These are phyloP conservation scores for Diutina rugosa DNA, from an alignment of 1,139 yeast species.

Conservation along the genomic window DNA sequence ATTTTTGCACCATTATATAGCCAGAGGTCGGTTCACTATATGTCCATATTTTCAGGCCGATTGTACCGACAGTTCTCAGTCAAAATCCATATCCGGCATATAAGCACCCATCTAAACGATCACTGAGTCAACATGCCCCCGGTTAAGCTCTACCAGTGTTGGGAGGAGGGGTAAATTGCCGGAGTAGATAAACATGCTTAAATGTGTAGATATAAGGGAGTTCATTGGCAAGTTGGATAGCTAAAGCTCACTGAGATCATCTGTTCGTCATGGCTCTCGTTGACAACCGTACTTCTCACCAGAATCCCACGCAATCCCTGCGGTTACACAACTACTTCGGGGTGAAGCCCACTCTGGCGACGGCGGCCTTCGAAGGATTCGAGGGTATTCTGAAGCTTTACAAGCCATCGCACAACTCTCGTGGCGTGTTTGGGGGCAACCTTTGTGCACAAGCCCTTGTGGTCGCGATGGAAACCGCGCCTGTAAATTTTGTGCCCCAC, in stretches of 20 bases:
- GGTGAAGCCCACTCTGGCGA: neutral
- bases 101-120: neutral
- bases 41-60: neutral
- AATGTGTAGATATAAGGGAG: neutral
- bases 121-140: neutral
- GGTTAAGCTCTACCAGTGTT: neutral
- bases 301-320: neutral
- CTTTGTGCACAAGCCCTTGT: constrained; percentile 28
- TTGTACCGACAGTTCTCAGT: neutral
- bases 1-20: neutral
- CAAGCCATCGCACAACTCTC: constrained; percentile 17
- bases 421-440: constrained; percentile 32
- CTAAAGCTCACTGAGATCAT: neutral
- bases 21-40: neutral
- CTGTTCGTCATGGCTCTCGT: neutral
- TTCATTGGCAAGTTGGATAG: neutral
- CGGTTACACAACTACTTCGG: neutral
- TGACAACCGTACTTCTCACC: neutral
- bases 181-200: neutral
- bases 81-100: neutral
- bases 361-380: neutral
- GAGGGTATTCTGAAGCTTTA: constrained; percentile 11
- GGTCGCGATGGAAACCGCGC: constrained; percentile 21
- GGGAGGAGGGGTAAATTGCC: neutral
- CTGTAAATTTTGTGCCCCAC: constrained; percentile 24